Percentiles rank a stretch among this genome's conserved stretches.
Evolutionary conservation across 495 filamentous ascomycete genomes (phyloP).

Genomic region (Aspergillus baeticus): DNA sequence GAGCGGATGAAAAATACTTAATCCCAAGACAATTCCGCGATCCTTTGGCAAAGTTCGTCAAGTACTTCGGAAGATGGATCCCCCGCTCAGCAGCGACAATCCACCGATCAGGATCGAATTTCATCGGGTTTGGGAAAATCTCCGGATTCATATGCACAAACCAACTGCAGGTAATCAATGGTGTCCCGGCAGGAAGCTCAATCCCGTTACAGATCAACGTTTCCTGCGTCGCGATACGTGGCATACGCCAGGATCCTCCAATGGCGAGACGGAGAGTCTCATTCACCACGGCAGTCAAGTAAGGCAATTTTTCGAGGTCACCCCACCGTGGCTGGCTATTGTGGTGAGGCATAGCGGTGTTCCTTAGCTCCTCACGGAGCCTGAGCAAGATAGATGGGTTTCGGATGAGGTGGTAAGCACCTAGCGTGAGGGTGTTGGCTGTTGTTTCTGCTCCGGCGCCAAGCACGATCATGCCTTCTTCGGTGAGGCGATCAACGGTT

Average conservation of each 20-base stretch:
- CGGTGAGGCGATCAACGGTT: slow-evolving; percentile 30
- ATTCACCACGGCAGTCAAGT: slow-evolving; percentile 26
- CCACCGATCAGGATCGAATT: slow-evolving; percentile 54
- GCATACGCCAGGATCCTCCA: background rate
- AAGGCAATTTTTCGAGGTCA: slow-evolving; percentile 51
- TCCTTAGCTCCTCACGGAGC: slow-evolving; percentile 31
- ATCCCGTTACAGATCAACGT: background rate
- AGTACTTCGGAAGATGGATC: slow-evolving; percentile 29
- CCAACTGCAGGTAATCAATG: slow-evolving; percentile 47
- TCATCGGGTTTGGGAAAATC: slow-evolving; percentile 45
- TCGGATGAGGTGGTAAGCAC: slow-evolving; percentile 20
- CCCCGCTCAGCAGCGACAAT: slow-evolving; percentile 25
- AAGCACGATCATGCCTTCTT: slow-evolving; percentile 37
- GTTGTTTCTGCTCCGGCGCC: slow-evolving; percentile 47
- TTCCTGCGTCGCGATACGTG: slow-evolving; percentile 7
- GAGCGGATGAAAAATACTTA: slow-evolving; percentile 28
- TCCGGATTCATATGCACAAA: slow-evolving; percentile 46
- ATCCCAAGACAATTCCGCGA: slow-evolving; percentile 47
- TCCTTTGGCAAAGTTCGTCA: slow-evolving; percentile 45
- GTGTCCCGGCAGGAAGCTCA: slow-evolving; percentile 3
- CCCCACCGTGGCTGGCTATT: slow-evolving; percentile 28
- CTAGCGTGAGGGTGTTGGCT: slow-evolving; percentile 19
- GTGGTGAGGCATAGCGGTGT: slow-evolving; percentile 25
- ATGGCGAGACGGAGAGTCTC: background rate
- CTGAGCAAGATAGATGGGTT: slow-evolving; percentile 11